phyloP scores from a whole-genome alignment of 352 stramenopile genomes.

The Peronospora destructor region DNA sequence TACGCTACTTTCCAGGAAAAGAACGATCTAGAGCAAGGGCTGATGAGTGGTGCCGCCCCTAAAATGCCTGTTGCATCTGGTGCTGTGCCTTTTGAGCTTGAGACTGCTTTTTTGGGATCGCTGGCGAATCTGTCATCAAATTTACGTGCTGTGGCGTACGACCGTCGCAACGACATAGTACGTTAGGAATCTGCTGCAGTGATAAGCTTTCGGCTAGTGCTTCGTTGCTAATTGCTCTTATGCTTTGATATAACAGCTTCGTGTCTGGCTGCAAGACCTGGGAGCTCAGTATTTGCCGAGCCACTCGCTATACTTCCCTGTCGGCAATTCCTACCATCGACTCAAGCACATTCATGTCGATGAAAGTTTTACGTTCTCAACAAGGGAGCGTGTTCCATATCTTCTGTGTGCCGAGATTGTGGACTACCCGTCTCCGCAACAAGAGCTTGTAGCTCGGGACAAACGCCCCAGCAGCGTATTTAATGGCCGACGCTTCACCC shows the following conservation, averaged over 20 bases:
- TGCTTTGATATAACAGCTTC: slow-evolving; percentile 33
- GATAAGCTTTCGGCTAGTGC: background rate
- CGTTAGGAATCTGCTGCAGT: slow-evolving; percentile 1
- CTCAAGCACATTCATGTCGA: slow-evolving; percentile 71
- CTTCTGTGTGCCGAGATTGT: slow-evolving; percentile 73
- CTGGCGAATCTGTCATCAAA: slow-evolving; percentile 75
- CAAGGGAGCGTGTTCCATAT: slow-evolving; percentile 72
- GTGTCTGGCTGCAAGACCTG: slow-evolving; percentile 57
- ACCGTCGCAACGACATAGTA: slow-evolving; percentile 64
- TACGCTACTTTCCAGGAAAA: slow-evolving; percentile 60
- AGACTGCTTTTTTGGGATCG: slow-evolving; percentile 58
- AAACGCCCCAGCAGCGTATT: slow-evolving; percentile 51
- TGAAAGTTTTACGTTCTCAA: slow-evolving; percentile 83
- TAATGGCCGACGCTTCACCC: slow-evolving; percentile 46
- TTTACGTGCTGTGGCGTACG: slow-evolving; percentile 48
- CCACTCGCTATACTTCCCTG: slow-evolving; percentile 71
- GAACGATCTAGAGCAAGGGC: slow-evolving; percentile 41
- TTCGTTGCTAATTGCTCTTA: background rate
- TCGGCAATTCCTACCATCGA: slow-evolving; percentile 69
- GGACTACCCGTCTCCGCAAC: slow-evolving; percentile 45
- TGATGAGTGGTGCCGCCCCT: slow-evolving; percentile 3
- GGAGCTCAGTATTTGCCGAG: slow-evolving; percentile 63
- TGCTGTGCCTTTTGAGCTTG: slow-evolving; percentile 57
- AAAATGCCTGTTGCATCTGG: slow-evolving; percentile 10
- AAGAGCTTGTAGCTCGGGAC: slow-evolving; percentile 15